Evolutionary conservation across 306 rosid species (phyloP), one percentile per base, ranked within the genome.

Genomic region (Parietaria judaica): DNA sequence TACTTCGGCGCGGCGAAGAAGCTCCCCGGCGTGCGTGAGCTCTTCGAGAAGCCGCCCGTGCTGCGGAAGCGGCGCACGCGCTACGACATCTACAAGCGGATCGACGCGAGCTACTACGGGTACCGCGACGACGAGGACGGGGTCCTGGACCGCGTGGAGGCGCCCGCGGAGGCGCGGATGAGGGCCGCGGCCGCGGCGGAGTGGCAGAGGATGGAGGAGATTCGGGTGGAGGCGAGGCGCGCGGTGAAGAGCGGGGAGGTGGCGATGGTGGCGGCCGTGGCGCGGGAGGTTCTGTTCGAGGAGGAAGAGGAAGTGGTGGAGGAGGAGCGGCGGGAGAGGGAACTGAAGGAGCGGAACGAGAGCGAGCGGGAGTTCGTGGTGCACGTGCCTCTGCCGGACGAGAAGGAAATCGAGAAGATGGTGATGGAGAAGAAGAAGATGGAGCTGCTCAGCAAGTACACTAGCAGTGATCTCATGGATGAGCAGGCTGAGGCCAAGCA

Each of bases 71-170:
- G 96, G 4, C 65, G 95, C n/a, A 86, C 98, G 0, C 71, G 98
- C 5, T 88, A 86, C 14, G 98, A 92, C 47, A 92, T 92, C 3
- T 92, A 88, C 14, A 92, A 84, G 68, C 65, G 95, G 56, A 92
- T 92, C 2, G 92, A 84, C 11, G 96, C 96, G 0, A 83, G 90
- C 65, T 92, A 88, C 36, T 88, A 92, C 17, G 98, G 98, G 11
- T 88, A 88, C 35, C 75, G 96, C 64, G 98, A 92, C 4, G 96
- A 92, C 0, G 98, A 92, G 72, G 98, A 88, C 50, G 98, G 98
- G 44, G 80, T 92, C 34, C 66, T 92, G 57, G 88, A 66, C 74
- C 76, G 67, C 34, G 74, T 86, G 1, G 96, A 92, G 73, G 90
- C 67, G 3, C 86, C 82, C 0, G 87, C 94, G 0, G 96, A 88